Evolutionary conservation across 805 yeast species (phyloP).

Genomic region (Huiozyma sinensis): DNA sequence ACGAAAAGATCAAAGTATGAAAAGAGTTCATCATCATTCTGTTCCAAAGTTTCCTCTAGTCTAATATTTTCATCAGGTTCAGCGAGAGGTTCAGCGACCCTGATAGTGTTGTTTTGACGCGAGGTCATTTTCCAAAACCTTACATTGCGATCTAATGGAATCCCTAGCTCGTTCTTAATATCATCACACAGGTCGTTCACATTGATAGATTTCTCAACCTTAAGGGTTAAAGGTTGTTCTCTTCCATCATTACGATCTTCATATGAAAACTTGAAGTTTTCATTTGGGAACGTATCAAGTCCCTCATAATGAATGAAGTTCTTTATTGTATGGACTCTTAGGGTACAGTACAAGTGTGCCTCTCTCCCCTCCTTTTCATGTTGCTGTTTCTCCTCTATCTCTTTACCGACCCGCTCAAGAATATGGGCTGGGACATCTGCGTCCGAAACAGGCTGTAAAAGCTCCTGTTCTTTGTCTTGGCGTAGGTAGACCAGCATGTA

Average conservation of each 20-base stretch:
- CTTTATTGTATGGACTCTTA: constrained; percentile 44
- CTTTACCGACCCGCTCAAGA: constrained; percentile 52
- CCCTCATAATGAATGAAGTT: constrained; percentile 56
- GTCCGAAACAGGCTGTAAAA: constrained; percentile 48
- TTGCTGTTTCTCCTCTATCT: constrained; percentile 44
- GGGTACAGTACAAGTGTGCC: constrained; percentile 48
- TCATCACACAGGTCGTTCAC: constrained; percentile 39
- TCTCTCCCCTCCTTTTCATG: constrained; percentile 58
- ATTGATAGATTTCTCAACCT: constrained; percentile 46
- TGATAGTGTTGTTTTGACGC: constrained; percentile 59
- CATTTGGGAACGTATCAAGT: constrained; percentile 54
- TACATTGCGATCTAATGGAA: constrained; percentile 30
- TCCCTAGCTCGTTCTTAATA: constrained; percentile 37
- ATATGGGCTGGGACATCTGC: constrained; percentile 60
- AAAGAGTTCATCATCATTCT: constrained; percentile 13
- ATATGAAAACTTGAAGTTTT: constrained; percentile 35
- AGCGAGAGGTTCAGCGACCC: constrained; percentile 42
- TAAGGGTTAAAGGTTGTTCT: constrained; percentile 38
- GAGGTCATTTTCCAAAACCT: constrained; percentile 56
- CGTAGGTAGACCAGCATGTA: constrained; percentile 93
- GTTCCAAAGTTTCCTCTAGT: constrained; percentile 40
- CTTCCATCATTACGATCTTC: constrained; percentile 37
- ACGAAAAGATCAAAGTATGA: constrained; percentile 50
- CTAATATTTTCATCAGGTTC: constrained; percentile 26
- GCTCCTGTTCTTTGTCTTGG: constrained; percentile 42